These are phyloP conservation scores for Ustulina deusta DNA, from an alignment of 2,329 filamentous ascomycete genomes.

Conservation along the genomic window DNA sequence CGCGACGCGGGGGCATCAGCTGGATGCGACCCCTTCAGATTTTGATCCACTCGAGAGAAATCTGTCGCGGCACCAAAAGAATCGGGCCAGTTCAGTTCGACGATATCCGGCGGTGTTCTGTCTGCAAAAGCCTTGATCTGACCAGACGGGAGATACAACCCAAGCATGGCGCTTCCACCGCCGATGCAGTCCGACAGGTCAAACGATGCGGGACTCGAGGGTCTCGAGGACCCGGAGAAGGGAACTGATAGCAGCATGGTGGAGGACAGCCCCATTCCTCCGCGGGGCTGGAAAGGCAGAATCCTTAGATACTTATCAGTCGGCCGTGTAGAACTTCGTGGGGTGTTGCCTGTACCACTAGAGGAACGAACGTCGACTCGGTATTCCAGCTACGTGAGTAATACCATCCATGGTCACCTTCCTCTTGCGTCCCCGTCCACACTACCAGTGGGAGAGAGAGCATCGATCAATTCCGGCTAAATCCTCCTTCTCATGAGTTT, in stretches of 20 bases:
- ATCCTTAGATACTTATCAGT: slow-evolving; percentile 16
- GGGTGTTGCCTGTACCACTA: slow-evolving; percentile 47
- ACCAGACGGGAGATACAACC: neutral
- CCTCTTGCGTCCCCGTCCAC: neutral
- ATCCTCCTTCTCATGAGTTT: neutral
- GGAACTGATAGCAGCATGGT: neutral
- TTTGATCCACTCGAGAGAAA: neutral
- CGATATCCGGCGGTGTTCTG: neutral
- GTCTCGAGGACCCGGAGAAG: slow-evolving; percentile 19
- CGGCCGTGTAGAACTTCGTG: slow-evolving; percentile 44
- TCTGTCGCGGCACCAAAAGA: neutral
- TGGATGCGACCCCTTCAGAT: neutral
- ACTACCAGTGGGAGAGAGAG: neutral
- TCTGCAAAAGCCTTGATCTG: neutral
- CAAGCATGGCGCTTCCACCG: neutral
- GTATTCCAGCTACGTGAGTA: slow-evolving; percentile 47
- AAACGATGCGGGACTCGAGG: neutral
- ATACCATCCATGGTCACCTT: slow-evolving; percentile 42
- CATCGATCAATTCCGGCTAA: neutral
- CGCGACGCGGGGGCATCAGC: neutral
- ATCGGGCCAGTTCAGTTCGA: neutral
- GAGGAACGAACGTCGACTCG: slow-evolving; percentile 49
- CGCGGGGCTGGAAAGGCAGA: neutral
- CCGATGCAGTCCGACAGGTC: neutral
- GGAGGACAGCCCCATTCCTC: neutral